phyloP scores from a whole-genome alignment of 2,329 filamentous ascomycete species.

The Seiridium unicorne region DNA sequence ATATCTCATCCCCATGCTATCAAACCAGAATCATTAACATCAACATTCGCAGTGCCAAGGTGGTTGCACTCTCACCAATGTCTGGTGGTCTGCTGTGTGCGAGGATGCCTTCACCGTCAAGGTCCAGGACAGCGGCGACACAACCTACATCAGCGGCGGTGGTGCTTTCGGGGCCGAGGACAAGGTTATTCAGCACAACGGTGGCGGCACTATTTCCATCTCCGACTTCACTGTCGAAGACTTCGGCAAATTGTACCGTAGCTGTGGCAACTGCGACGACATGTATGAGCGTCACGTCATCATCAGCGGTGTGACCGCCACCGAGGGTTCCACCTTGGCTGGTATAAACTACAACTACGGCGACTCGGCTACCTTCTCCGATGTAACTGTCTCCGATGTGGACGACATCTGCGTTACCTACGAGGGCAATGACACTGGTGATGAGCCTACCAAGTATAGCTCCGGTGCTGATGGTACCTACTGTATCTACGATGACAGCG shows the following conservation, averaged over 20 bases:
- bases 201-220: constrained; percentile 11
- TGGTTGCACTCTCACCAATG: constrained; percentile 25
- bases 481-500: constrained; percentile 15
- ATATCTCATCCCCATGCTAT: neutral
- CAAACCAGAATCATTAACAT: neutral
- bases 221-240: constrained; percentile 34
- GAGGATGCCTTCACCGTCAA: constrained; percentile 26
- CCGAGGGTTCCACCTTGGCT: constrained; percentile 21
- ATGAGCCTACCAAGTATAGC: constrained; percentile 16
- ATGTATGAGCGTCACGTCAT: constrained; percentile 28
- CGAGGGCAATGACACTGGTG: constrained; percentile 16
- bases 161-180: constrained; percentile 24
- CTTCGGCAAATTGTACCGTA: constrained; percentile 43
- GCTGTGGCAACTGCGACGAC: constrained; percentile 42
- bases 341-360: constrained; percentile 37
- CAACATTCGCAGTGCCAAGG: constrained; percentile 22
- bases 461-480: constrained; percentile 14
- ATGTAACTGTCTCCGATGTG: constrained; percentile 16
- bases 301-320: constrained; percentile 30
- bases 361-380: constrained; percentile 26
- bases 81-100: constrained; percentile 35
- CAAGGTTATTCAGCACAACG: constrained; percentile 19
- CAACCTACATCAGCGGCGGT: constrained; percentile 16
- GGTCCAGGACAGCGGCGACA: constrained; percentile 4
- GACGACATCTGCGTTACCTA: constrained; percentile 19